A percentile compares a stretch with the other conserved stretches of the same genome.
These are phyloP conservation scores for Rhizopogon vinicolor DNA, from an alignment of 768 basidiomycete genomes.

Conservation along the genomic window DNA sequence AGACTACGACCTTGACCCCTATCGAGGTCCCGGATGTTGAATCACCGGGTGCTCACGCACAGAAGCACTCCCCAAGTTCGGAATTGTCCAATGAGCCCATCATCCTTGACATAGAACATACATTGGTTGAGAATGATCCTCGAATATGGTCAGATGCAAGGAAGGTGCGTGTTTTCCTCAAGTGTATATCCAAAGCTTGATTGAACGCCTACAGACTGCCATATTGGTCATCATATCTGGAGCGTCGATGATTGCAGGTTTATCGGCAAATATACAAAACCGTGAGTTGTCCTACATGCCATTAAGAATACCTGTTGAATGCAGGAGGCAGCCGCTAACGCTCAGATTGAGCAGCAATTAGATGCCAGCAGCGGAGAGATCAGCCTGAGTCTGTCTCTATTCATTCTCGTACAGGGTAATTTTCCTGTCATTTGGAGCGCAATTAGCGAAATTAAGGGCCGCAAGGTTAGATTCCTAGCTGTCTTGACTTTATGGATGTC, in stretches of 20 bases:
- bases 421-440: slow-evolving; percentile 67
- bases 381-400: slow-evolving; percentile 64
- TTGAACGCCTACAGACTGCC: too few species aligned
- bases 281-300: slow-evolving; percentile 11
- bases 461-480: slow-evolving; percentile 42
- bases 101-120: slow-evolving; percentile 31
- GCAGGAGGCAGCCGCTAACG: slow-evolving; percentile 52
- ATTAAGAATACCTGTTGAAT: not conserved
- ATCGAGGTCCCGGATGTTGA: not conserved
- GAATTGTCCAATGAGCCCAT: not conserved
- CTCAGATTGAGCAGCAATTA: slow-evolving; percentile 56
- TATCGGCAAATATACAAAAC: slow-evolving; percentile 22
- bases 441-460: slow-evolving; percentile 71
- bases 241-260: slow-evolving; percentile 22
- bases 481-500: not conserved
- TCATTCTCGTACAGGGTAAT: slow-evolving; percentile 66
- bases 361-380: slow-evolving; percentile 59
- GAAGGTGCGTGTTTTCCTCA: slow-evolving; percentile 36
- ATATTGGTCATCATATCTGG: slow-evolving; percentile 1
- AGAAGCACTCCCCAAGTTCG: not conserved
- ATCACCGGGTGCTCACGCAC: not conserved
- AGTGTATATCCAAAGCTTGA: not conserved
- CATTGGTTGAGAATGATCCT: slow-evolving; percentile 52
- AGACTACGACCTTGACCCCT: slow-evolving; percentile 2
- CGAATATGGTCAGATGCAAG: slow-evolving; percentile 50